Evolutionary conservation across 2,329 filamentous ascomycete species (phyloP), one percentile per base, ranked within the genome.

Genomic region (Neoascochyta sp.): DNA sequence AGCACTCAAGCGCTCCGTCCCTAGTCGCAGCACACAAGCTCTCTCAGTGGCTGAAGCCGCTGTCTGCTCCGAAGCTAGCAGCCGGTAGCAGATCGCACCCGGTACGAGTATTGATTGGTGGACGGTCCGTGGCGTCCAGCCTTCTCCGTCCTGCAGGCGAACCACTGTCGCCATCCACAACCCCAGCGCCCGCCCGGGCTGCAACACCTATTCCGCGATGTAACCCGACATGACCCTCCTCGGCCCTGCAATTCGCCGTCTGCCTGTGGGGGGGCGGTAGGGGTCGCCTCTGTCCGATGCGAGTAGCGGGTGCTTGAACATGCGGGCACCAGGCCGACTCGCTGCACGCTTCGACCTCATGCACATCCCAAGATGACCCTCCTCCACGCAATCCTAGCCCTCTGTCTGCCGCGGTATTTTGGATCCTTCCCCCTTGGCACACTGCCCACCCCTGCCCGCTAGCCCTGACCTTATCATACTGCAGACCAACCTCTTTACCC

Each of bases 401-500:
- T 39, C 41, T 46, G 42, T 50, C 51, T 57, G 49, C 54, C 51
- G 51, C 48, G 45, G 50, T 49, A 46, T 51, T 50, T 52, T 49
- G 48, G 31, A 44, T 55, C 48, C 54, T 52, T 29, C 42, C 43
- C n/a, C 36, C 54, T 58, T 60, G 53, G 54, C 53, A 47, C 33
- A 21, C 45, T 27, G 37, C 24, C 20, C 27, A 34, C 40, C 51
- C 54, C 47, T 50, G 42, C 35, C 35, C 34, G 32, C 42, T 50
- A 45, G 44, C 42, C 47, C 42, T 55, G 55, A 54, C 54, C 59
- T 62, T 63, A 63, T 63, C 59, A 52, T 34, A 49, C 48, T 31
- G 39, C 35, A 52, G 53, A 54, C 54, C 57, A 55, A 58, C 54
- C 56, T 54, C 41, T 47, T 38, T 46, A 46, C 45, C 43, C 43